Conservation (phyloP, 2,329 filamentous ascomycete genomes). For the Dichotomopilus funicola region DNA sequence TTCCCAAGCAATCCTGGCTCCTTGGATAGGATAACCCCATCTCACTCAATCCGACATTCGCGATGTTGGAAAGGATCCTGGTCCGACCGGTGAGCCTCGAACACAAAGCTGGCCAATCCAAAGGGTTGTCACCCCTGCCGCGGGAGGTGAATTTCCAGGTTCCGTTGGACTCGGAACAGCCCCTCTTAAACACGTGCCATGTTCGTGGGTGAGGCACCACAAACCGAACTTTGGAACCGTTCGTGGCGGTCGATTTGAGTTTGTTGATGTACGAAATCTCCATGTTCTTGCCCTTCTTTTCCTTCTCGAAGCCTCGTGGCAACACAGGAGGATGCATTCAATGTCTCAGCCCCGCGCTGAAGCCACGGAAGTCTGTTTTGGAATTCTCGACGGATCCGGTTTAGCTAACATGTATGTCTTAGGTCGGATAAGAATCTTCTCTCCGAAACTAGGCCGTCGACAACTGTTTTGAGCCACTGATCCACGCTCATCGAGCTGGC, state of each 20-base stretch:
- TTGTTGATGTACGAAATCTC: too few relatives aligned
- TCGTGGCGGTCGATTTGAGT: too few relatives aligned
- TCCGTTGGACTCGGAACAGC: not conserved
- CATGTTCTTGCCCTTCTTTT: too few relatives aligned
- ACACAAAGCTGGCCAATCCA: slow-evolving; percentile 2
- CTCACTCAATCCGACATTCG: not conserved
- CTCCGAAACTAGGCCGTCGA: too few relatives aligned
- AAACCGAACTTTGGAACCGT: too few relatives aligned
- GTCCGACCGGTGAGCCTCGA: not conserved
- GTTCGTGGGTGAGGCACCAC: too few relatives aligned
- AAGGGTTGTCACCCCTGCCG: not conserved
- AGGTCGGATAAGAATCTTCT: not conserved
- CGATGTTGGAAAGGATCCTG: not conserved
- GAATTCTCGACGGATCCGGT: not conserved
- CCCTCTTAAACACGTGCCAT: too few relatives aligned
- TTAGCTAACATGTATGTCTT: slow-evolving; percentile 5
- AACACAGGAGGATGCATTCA: not conserved
- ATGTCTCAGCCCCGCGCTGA: not conserved
- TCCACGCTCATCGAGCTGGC: too few relatives aligned
- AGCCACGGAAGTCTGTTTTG: not conserved
- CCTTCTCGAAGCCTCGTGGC: too few relatives aligned
- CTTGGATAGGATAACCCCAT: not conserved
- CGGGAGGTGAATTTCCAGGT: not conserved
- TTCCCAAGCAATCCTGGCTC: not conserved
- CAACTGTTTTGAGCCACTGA: too few relatives aligned